Evolutionary conservation across 2,329 filamentous ascomycete species (phyloP).

Genomic region (Fusarium drepaniforme): DNA sequence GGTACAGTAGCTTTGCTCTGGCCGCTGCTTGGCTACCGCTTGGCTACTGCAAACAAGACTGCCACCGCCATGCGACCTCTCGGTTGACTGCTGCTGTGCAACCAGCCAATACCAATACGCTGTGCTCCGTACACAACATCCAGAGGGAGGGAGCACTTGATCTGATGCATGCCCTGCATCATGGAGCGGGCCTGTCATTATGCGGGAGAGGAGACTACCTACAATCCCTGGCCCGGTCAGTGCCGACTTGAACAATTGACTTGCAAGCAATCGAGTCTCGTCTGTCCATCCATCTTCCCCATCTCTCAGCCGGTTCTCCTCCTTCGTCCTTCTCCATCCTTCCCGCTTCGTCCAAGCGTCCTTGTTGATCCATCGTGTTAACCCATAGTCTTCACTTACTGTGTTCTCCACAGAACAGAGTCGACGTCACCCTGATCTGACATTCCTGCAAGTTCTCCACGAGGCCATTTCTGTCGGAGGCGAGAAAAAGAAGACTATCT

Average conservation of each 20-base stretch:
- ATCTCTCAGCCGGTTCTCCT: constrained; percentile 1
- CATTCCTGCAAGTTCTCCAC: constrained; percentile 5
- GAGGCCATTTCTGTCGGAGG: constrained; percentile 3
- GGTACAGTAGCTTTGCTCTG: constrained; percentile 13
- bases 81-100: not conserved
- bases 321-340: constrained; percentile 3
- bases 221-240: constrained; percentile 17
- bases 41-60: not conserved
- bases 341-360: constrained; percentile 13
- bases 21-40: not conserved
- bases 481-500: not conserved
- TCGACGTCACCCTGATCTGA: constrained; percentile 7
- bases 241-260: constrained; percentile 13
- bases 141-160: not conserved
- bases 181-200: not conserved
- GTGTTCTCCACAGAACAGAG: not conserved
- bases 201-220: not conserved
- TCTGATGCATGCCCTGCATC: constrained; percentile 8
- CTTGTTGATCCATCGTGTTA: not conserved
- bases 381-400: not conserved
- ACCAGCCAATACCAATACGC: not conserved
- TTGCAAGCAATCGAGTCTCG: constrained; percentile 2
- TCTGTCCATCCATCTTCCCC: not conserved
- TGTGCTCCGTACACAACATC: not conserved
- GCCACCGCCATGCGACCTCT: constrained; percentile 1